Base-by-base conservation (phyloP, 2,329 filamentous ascomycete species). In the Stemphylium vesicarium region DNA sequence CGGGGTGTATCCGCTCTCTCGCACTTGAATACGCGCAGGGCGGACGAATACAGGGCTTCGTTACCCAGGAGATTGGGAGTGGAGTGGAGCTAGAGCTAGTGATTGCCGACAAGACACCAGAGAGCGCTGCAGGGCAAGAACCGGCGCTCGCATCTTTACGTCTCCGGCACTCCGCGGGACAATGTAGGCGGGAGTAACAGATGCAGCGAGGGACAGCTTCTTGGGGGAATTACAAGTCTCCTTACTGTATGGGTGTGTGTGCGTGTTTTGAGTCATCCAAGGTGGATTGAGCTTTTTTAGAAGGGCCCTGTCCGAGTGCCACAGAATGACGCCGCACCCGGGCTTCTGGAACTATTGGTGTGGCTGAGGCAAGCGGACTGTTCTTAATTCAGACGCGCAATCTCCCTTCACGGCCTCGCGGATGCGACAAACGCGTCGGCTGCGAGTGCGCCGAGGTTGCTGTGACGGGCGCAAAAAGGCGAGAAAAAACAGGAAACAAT, bases 331-430 rank as follows among this genome's bases (percentile, higher is more conserved):
- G 53, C 54, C 45, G 38, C 29, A 53, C 24, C 57, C 48, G 26
- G 24, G 32, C 43, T 50, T 48, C 46, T 50, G 54, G 57, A 56
- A 57, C 46, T 40, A 38, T 38, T 40, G 42, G 35, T 63, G 60
- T 63, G 60, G 58, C 60, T 56, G 56, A 46, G 38, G 44, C 35
- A 33, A 48, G 52, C 44, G 29, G 52, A 18, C 43, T 52, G 48
- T 49, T 51, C 52, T 56, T 46, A 56, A 56, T 56, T n/a, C 53
- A 59, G 55, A 50, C 51, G 42, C 47, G 53, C 60, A 62, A 62
- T 62, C 56, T 62, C 60, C 57, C 51, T 45, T 38, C 29, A 53
- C 48, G 22, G 48, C 44, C 33, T 39, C n/a, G 41, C 49, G 41
- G 24, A 39, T 31, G 24, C n/a, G 22, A 29, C 31, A 37, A 10